Conservation (phyloP, 2,329 filamentous ascomycete genomes). For the Talaromyces marneffei region DNA sequence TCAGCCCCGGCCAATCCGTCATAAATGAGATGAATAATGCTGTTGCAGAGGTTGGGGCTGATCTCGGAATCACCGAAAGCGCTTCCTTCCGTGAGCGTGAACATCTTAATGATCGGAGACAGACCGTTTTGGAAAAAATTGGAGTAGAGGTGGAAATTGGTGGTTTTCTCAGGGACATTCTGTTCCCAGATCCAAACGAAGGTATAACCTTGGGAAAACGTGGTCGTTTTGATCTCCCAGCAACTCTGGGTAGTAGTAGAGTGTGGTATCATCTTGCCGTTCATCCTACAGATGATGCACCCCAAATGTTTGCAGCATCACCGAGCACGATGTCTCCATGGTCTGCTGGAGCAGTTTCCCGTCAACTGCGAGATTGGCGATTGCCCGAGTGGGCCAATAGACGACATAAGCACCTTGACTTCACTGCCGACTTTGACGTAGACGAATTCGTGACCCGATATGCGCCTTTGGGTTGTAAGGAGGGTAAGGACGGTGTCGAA, state of each 20-base stretch:
- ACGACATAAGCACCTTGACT: slow-evolving; percentile 83
- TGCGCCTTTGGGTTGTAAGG: slow-evolving; percentile 72
- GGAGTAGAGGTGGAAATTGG: slow-evolving; percentile 75
- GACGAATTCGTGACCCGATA: slow-evolving; percentile 89
- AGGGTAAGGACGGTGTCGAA: slow-evolving; percentile 87
- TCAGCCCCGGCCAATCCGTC: slow-evolving; percentile 70
- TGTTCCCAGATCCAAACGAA: slow-evolving; percentile 71
- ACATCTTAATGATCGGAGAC: slow-evolving; percentile 71
- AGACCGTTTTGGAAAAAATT: slow-evolving; percentile 79
- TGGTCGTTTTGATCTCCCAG: slow-evolving; percentile 71
- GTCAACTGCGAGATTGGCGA: slow-evolving; percentile 88
- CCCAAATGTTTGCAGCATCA: slow-evolving; percentile 65
- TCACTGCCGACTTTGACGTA: slow-evolving; percentile 91
- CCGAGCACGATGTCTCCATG: slow-evolving; percentile 73
- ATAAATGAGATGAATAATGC: slow-evolving; percentile 81
- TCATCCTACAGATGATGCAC: slow-evolving; percentile 83
- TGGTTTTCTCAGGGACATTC: slow-evolving; percentile 71
- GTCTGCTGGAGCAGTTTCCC: slow-evolving; percentile 88
- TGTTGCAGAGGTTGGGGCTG: slow-evolving; percentile 67
- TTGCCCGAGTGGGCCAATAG: slow-evolving; percentile 95
- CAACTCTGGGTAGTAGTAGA: slow-evolving; percentile 72
- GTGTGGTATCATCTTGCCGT: slow-evolving; percentile 92
- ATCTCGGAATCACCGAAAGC: slow-evolving; percentile 69
- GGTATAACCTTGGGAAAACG: slow-evolving; percentile 74
- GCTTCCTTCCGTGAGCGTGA: slow-evolving; percentile 66